Percentiles rank a stretch among this genome's conserved stretches.
Conservation (phyloP, 2,329 filamentous ascomycete genomes). For the Scedosporium minutisporum region DNA sequence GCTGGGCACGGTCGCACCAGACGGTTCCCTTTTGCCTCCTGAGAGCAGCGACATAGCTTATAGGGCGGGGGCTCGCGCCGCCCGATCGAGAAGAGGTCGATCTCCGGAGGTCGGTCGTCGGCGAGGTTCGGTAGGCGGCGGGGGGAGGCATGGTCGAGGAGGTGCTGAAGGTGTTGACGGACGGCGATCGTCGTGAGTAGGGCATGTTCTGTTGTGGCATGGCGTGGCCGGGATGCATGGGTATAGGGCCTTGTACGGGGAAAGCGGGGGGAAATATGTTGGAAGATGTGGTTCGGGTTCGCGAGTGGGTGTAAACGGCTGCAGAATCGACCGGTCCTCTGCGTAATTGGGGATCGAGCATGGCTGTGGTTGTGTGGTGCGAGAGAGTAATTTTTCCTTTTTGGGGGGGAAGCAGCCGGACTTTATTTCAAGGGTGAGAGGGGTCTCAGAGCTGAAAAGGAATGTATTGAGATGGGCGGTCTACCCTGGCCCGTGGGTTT, state of each 20-base stretch:
- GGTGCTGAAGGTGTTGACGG: conserved; percentile 61
- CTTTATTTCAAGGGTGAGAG: not conserved
- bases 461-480: not conserved
- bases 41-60: conserved; percentile 91
- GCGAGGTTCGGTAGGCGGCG: conserved; percentile 46
- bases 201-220: conserved; percentile 7
- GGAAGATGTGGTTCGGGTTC: conserved; percentile 47
- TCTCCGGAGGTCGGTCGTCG: conserved; percentile 53
- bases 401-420: not conserved
- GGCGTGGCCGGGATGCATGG: conserved; percentile 6
- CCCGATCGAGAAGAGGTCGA: conserved; percentile 74
- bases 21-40: conserved; percentile 96
- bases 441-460: not conserved
- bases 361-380: not conserved
- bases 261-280: conserved; percentile 33
- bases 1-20: conserved; percentile 91
- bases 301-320: conserved; percentile 40
- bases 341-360: conserved; percentile 13
- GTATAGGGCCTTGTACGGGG: conserved; percentile 8
- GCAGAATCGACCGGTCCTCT: conserved; percentile 16
- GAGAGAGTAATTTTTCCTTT: not conserved
- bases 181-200: conserved; percentile 38
- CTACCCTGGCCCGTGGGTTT: not conserved
- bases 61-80: conserved; percentile 35
- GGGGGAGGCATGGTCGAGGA: conserved; percentile 57